These are phyloP conservation scores for Bretziella fagacearum DNA, from an alignment of 2,329 filamentous ascomycete species.

Conservation along the genomic window DNA sequence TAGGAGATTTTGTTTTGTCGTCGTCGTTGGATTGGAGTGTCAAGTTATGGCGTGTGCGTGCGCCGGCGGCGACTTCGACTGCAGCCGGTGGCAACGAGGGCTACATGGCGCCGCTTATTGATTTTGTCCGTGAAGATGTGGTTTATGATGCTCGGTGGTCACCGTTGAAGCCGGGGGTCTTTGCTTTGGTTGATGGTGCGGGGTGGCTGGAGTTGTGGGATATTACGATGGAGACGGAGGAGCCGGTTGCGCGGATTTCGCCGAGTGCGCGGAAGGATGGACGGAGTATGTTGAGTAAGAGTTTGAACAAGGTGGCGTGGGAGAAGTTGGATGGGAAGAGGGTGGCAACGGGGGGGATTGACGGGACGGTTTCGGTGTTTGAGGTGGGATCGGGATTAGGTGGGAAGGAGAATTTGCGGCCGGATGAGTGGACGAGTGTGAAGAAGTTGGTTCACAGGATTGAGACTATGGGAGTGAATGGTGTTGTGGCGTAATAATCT, in stretches of 20 bases:
- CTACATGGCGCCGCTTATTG: slow-evolving; percentile 56
- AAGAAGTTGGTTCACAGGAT: slow-evolving; percentile 73
- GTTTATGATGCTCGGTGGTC: slow-evolving; percentile 96
- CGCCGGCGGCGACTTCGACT: slow-evolving; percentile 55
- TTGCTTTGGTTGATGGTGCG: slow-evolving; percentile 83
- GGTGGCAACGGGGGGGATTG: slow-evolving; percentile 78
- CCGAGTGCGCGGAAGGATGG: slow-evolving; percentile 51
- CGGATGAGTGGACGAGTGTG: slow-evolving; percentile 83
- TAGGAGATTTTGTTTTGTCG: slow-evolving; percentile 85
- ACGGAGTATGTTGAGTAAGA: slow-evolving; percentile 58
- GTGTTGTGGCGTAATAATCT: slow-evolving; percentile 23
- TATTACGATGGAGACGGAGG: slow-evolving; percentile 77
- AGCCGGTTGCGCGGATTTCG: slow-evolving; percentile 66
- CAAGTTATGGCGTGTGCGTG: slow-evolving; percentile 87
- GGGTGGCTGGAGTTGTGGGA: slow-evolving; percentile 93
- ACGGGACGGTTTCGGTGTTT: slow-evolving; percentile 80
- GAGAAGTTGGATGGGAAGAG: slow-evolving; percentile 76
- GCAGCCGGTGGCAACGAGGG: slow-evolving; percentile 30
- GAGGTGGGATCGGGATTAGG: slow-evolving; percentile 73
- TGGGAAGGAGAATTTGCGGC: slow-evolving; percentile 65
- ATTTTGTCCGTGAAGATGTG: slow-evolving; percentile 86
- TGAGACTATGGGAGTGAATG: slow-evolving; percentile 42
- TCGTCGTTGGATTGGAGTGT: slow-evolving; percentile 92
- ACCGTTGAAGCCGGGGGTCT: slow-evolving; percentile 82
- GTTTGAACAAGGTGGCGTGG: slow-evolving; percentile 89